Conservation (phyloP, 2,329 filamentous ascomycete genomes). For the Ceratocystis alfenasii region DNA sequence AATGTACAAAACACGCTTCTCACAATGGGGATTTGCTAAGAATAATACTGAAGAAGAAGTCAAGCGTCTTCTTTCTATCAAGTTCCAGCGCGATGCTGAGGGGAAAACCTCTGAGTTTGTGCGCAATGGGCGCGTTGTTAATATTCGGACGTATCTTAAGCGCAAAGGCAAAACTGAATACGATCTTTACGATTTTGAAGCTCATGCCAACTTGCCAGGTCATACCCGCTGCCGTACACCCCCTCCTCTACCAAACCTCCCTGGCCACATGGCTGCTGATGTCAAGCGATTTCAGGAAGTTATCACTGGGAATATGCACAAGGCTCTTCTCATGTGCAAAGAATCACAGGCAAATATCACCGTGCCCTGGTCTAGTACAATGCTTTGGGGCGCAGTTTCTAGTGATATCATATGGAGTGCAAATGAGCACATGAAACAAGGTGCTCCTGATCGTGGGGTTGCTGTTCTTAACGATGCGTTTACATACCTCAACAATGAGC, state of each 20-base stretch:
- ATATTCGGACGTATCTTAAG: constrained; percentile 41
- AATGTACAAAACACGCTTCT: constrained; percentile 46
- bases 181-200: constrained; percentile 38
- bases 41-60: constrained; percentile 45
- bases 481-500: constrained; percentile 34
- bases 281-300: constrained; percentile 35
- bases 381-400: constrained; percentile 36
- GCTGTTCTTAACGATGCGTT: constrained; percentile 34
- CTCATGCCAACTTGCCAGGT: constrained; percentile 33
- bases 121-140: constrained; percentile 41
- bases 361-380: constrained; percentile 33
- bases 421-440: constrained; percentile 34
- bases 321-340: constrained; percentile 36
- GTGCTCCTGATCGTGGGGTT: constrained; percentile 33
- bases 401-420: constrained; percentile 36
- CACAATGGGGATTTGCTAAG: constrained; percentile 44
- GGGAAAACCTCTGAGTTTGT: constrained; percentile 43
- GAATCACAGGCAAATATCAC: constrained; percentile 32
- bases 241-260: constrained; percentile 33
- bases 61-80: constrained; percentile 39
- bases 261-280: constrained; percentile 34
- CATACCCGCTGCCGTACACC: constrained; percentile 37
- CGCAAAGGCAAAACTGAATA: constrained; percentile 43
- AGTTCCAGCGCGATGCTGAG: constrained; percentile 41
- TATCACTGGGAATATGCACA: constrained; percentile 35